phyloP scores from a whole-genome alignment of 2,329 filamentous ascomycete genomes.

The Cercospora zeae-maydis region DNA sequence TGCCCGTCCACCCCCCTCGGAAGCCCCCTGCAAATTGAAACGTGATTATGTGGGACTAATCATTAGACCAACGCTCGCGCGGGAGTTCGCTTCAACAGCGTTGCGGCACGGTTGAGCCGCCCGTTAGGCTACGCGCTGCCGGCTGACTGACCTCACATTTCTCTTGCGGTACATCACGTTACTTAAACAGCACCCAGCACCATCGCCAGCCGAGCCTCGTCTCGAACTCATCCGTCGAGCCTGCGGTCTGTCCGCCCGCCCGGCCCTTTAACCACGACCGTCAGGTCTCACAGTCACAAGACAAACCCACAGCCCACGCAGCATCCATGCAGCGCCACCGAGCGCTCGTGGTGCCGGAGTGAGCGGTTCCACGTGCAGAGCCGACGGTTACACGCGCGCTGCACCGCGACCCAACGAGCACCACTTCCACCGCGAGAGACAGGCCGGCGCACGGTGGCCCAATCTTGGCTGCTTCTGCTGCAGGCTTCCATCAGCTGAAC shows the following conservation, averaged over 20 bases:
- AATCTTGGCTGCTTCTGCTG: constrained; percentile 11
- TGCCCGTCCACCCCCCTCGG: not conserved
- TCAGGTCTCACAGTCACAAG: constrained; percentile 3
- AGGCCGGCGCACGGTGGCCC: constrained; percentile 16
- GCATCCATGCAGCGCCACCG: constrained; percentile 13
- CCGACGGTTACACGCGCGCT: constrained; percentile 15
- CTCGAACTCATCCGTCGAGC: not conserved
- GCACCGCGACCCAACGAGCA: constrained; percentile 15
- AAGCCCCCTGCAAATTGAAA: constrained; percentile 9
- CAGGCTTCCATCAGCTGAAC: constrained; percentile 13
- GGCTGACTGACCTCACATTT: not conserved
- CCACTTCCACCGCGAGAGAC: constrained; percentile 2
- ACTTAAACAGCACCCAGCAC: not conserved
- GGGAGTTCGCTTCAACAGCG: not conserved
- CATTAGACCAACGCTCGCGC: constrained; percentile 9
- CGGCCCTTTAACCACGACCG: constrained; percentile 9
- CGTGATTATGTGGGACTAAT: constrained; percentile 6
- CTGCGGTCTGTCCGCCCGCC: constrained; percentile 6
- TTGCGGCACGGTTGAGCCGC: constrained; percentile 7
- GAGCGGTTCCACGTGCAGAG: constrained; percentile 20
- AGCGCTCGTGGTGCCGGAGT: constrained; percentile 12
- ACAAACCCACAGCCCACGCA: constrained; percentile 2
- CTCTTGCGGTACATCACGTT: not conserved
- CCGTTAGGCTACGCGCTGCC: not conserved
- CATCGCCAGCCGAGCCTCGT: not conserved